Base-by-base conservation (phyloP, 2,329 filamentous ascomycete species). In the Orbilia blumenaviensis region DNA sequence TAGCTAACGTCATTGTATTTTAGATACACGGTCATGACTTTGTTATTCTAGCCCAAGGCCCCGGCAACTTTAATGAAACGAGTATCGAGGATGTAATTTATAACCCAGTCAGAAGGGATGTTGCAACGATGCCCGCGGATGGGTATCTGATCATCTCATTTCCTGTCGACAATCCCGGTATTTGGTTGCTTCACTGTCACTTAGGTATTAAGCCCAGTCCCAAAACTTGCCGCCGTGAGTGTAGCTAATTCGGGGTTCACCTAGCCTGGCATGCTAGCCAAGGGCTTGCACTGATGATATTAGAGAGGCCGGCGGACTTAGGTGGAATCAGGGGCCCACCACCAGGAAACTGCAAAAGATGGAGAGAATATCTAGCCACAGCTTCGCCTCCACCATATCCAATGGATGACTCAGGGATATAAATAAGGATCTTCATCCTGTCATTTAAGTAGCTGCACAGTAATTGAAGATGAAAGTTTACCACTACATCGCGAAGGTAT, bases 51-150 rank as follows among this genome's bases (percentile, higher is more conserved):
- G 27, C 16, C 18, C 52, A 68, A 68, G 66, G 54, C 3, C 2
- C 1, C 6, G 66, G 54, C 7, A 42, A 52, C 9, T 68, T 61
- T 23, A 21, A 68, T 27, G 18, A 41, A n/a, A 50, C 18, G 3
- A 42, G 42, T 23, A 25, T 52, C 7, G 10, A 29, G 25, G 36
- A 41, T 3, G 32, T 16, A 10, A 3, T 81, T 75, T 42, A 71
- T 16, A 88, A 88, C 79, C 86, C 87, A 0, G 84, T 85, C 25
- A 85, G 87, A 8, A 84, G 87, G 42, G 86, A 88, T 77, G 85
- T 86, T 1, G 86, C 86, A 7, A 83, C 85, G 78, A 82, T 88
- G 3, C 84, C 83, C 0, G 79, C 78, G 0, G 77, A 79, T 10
- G 86, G 86, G 0, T 84, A 85, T 80, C 66, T 87, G 1, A 84